Evolutionary conservation across 176 grass and related monocot genomes (phyloP).

Genomic region (Musa troglodytarum): DNA sequence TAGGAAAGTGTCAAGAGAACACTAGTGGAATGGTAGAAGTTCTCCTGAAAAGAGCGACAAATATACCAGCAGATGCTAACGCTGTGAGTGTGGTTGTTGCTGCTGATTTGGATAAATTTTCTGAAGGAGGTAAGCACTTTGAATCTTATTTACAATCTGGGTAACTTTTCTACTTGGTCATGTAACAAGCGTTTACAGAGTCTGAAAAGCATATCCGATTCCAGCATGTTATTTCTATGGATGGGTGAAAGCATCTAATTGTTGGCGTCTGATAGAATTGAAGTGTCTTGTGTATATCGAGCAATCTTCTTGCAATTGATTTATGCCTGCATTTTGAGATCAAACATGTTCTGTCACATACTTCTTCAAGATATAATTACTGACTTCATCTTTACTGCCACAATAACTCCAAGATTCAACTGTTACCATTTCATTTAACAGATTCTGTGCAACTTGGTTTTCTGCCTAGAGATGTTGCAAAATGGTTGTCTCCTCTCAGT

Average conservation of each 20-base stretch:
- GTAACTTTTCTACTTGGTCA: background rate
- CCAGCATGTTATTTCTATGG: too few species aligned
- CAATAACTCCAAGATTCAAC: background rate
- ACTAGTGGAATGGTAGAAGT: constrained; percentile 61
- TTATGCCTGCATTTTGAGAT: background rate
- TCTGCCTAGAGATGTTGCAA: constrained; percentile 77
- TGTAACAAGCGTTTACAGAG: background rate
- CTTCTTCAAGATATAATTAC: background rate
- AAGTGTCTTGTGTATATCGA: too few species aligned
- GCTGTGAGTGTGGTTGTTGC: constrained; percentile 69
- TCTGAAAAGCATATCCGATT: background rate
- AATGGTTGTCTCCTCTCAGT: constrained; percentile 83
- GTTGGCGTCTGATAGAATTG: too few species aligned
- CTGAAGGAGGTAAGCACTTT: constrained; percentile 51
- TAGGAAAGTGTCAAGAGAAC: constrained; percentile 58
- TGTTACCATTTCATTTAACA: constrained; percentile 17
- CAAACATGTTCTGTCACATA: background rate
- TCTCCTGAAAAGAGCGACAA: constrained; percentile 61
- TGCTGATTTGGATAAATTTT: constrained; percentile 48
- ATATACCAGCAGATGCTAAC: constrained; percentile 88
- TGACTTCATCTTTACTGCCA: background rate
- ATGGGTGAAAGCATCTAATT: too few species aligned
- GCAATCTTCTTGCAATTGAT: too few species aligned
- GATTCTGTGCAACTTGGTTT: constrained; percentile 80
- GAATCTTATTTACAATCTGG: background rate